Percentiles rank a stretch among this genome's conserved stretches.
Evolutionary conservation across 1,284 basidiomycete species (phyloP).

Genomic region (Apiotrichum siamense): DNA sequence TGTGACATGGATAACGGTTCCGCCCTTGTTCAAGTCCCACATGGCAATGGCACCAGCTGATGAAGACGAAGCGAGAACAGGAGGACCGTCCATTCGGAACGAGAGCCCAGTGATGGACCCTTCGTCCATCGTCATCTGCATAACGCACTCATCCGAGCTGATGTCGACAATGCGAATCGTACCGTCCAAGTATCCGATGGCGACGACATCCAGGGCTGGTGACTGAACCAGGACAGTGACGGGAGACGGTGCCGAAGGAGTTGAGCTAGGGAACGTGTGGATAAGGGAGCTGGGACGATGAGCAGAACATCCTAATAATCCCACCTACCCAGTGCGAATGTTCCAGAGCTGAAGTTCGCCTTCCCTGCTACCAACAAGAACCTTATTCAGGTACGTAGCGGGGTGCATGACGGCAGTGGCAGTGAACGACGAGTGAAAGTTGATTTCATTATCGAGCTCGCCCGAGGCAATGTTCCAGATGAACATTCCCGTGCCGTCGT

Average conservation of each 20-base stretch:
- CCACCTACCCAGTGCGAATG: constrained; percentile 66
- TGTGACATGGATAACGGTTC: constrained; percentile 72
- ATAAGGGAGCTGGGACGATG: constrained; percentile 44
- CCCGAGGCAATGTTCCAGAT: constrained; percentile 64
- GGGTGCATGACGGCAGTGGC: constrained; percentile 84
- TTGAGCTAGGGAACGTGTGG: constrained; percentile 49
- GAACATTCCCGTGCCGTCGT: constrained; percentile 72
- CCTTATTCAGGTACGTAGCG: constrained; percentile 94
- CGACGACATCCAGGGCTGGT: constrained; percentile 92
- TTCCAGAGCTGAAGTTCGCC: constrained; percentile 94
- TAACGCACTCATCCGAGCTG: constrained; percentile 76
- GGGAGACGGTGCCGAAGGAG: constrained; percentile 45
- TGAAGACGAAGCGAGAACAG: constrained; percentile 77
- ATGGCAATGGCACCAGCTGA: constrained; percentile 79
- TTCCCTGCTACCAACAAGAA: constrained; percentile 74
- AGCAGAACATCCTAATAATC: not conserved
- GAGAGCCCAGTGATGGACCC: constrained; percentile 68
- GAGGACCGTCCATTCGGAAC: constrained; percentile 84
- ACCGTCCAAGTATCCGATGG: constrained; percentile 81
- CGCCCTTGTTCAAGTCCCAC: constrained; percentile 82
- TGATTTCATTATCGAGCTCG: constrained; percentile 50
- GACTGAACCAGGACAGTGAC: constrained; percentile 81
- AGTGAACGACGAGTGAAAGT: constrained; percentile 60
- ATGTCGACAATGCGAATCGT: constrained; percentile 85
- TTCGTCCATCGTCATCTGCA: constrained; percentile 77